Base-by-base conservation (phyloP, 2,329 filamentous ascomycete species). In the Colletotrichum australisinense region DNA sequence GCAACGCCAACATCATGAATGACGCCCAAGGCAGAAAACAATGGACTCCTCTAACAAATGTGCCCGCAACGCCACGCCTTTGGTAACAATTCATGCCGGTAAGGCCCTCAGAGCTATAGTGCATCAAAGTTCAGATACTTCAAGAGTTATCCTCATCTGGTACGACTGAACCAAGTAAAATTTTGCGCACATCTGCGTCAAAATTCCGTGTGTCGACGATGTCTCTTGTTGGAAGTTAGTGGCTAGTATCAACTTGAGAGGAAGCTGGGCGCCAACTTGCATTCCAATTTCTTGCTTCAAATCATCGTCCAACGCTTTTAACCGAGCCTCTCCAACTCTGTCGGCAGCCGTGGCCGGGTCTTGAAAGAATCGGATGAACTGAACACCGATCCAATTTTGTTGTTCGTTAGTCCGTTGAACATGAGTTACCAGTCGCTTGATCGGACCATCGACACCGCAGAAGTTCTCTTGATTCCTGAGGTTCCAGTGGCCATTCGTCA, bases 401-500 rank as follows among this genome's bases (percentile, higher is more conserved):
- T 46, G 30, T 49, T 14, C 32, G 4, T 49, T 63, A 1, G 12
- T 11, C 0, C 26, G 6, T 5, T 1, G 2, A 4, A 63, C 38
- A 4, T 69, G 59, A 14, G 11, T 49, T 1, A 57, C 52, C 6
- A 69, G 28, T 1, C 59, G 32, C 2, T 2, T 2, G 2, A 69
- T 63, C 1, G 67, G 59, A 1, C 49, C 28, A 1, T 63, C 59
- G 1, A 69, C 67, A 14, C 26, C 35, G n/a, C 67, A 69, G 14
- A 52, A 9, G 1, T 8, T 19, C 4, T 32, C 2, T 9, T 7
- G 6, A 1, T n/a, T 9, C 1, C 4, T 7, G 8, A 63, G 49
- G 9, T 69, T 38, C 67, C 67, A 69, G 19, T 69, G 67, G 0
- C 59, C 67, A 16, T 69, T 63, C 1, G 67, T 69, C 11, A 69